Evolutionary conservation across 805 yeast genomes (phyloP), one percentile per base, ranked within the genome.

Genomic region (Candida vaughaniae): DNA sequence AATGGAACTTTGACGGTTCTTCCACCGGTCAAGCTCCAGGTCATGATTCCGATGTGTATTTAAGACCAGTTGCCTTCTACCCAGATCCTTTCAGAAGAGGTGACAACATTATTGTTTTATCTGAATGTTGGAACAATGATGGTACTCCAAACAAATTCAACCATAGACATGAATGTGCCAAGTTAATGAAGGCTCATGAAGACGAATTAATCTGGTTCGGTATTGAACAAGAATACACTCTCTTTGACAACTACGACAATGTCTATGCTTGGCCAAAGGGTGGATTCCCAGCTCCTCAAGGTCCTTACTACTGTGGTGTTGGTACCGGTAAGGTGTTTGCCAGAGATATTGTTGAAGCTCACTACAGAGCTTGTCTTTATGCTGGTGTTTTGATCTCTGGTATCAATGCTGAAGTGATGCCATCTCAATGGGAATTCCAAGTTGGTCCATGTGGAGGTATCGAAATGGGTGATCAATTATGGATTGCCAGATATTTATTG

Each of bases 381-480:
- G 83, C 98, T 48, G 98, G 98, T 60, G 66, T 91, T 55, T 73
- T 76, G 62, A 82, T 91, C 52, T 84, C 95, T 36, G 99, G 99
- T 75, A 90, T 93, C 66, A 91, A 93, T 68, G 99, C 98, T 55
- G 99, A 91, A 77, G 99, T 91, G 49, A 93, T 91, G 98, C 99
- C 99, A 43, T 89, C 97, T 44, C 99, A 91, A 78, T 91, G 99
- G 99, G 99, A 91, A 76, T 91, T 86, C 86, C 99, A 91, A 78
- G 98, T 91, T 52, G 99, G 99, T 58, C 98, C 99, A 50, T 88
- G 96, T 69, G 78, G 70, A 49, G 99, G 99, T 60, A 91, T 93
- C 64, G 66, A 70, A 53, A 91, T 91, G 98, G 98, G 97, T 65
- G 99, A 91, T 68, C 84, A 91, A 69, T 79, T 93, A 64, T 91